phyloP scores from a whole-genome alignment of 345 rosid species.

The Salix udensis region DNA sequence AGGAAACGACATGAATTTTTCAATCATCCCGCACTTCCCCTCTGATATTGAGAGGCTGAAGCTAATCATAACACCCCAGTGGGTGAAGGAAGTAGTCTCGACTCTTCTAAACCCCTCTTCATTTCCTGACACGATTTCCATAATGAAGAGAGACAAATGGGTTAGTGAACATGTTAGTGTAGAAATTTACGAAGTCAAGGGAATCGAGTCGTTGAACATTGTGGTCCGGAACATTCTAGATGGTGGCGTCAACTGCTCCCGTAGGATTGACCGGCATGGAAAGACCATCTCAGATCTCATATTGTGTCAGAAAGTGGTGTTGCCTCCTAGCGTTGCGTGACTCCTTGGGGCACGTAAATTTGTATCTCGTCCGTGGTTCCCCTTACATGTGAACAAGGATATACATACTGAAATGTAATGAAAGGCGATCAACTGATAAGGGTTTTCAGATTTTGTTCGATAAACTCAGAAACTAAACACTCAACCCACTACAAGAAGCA shows the following conservation, averaged over 20 bases:
- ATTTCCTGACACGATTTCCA: constrained; percentile 34
- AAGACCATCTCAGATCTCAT: constrained; percentile 77
- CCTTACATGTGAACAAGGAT: not conserved
- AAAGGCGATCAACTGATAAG: too few relatives aligned
- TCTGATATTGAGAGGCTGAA: constrained; percentile 58
- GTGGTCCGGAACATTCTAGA: constrained; percentile 78
- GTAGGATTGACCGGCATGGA: constrained; percentile 89
- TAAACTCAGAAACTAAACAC: too few relatives aligned
- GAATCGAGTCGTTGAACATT: constrained; percentile 64
- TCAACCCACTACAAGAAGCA: too few relatives aligned
- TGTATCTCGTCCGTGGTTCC: too few relatives aligned
- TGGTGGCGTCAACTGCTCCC: constrained; percentile 86
- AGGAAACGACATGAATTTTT: constrained; percentile 78
- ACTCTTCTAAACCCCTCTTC: constrained; percentile 46
- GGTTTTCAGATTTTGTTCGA: too few relatives aligned
- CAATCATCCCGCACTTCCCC: constrained; percentile 68
- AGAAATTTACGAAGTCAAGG: constrained; percentile 70
- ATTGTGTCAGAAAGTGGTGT: constrained; percentile 54
- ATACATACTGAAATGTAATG: too few relatives aligned
- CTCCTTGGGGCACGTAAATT: too few relatives aligned
- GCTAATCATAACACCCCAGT: constrained; percentile 54
- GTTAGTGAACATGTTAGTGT: constrained; percentile 41
- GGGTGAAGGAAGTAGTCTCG: constrained; percentile 68
- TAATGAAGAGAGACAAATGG: constrained; percentile 33
- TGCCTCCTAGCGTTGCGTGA: not conserved